phyloP scores from a whole-genome alignment of 2,329 filamentous ascomycete species.

The Aspergillus bombycis region DNA sequence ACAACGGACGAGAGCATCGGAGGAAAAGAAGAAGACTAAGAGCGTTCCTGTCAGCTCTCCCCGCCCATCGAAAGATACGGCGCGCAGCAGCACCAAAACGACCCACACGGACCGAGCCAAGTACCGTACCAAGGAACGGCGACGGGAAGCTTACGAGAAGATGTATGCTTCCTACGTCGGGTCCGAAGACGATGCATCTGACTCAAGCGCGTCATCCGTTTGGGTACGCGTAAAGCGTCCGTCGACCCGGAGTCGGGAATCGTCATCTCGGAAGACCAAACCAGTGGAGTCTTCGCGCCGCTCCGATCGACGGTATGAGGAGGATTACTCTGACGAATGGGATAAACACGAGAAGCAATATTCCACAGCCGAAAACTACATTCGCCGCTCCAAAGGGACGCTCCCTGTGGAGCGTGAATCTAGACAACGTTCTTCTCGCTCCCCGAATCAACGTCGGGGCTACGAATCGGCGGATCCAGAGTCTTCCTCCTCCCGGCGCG shows the following conservation, averaged over 20 bases:
- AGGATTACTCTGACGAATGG: constrained; percentile 31
- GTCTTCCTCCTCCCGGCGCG: constrained; percentile 31
- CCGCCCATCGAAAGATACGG: constrained; percentile 35
- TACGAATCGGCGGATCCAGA: constrained; percentile 38
- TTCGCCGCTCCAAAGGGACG: constrained; percentile 36
- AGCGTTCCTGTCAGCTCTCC: constrained; percentile 27
- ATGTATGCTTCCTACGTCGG: constrained; percentile 35
- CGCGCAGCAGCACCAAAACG: constrained; percentile 36
- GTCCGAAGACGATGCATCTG: constrained; percentile 37
- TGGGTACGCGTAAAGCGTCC: constrained; percentile 25
- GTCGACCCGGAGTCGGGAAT: constrained; percentile 28
- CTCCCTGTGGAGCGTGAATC: constrained; percentile 25
- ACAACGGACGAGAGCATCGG: constrained; percentile 34
- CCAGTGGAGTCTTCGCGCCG: constrained; percentile 27
- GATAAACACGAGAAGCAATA: constrained; percentile 39
- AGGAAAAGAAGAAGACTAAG: constrained; percentile 45
- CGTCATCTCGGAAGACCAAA: constrained; percentile 25
- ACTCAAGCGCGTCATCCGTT: constrained; percentile 31
- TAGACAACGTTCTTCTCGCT: constrained; percentile 36
- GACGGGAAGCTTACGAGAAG: constrained; percentile 45
- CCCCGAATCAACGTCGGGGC: constrained; percentile 33
- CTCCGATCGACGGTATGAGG: constrained; percentile 27
- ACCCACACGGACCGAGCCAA: constrained; percentile 41
- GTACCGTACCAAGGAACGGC: constrained; percentile 47
- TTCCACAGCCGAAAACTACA: constrained; percentile 42